These are phyloP conservation scores for Physocladia obscura DNA, from an alignment of 192 early-diverging fungal genomes.

Conservation along the genomic window DNA sequence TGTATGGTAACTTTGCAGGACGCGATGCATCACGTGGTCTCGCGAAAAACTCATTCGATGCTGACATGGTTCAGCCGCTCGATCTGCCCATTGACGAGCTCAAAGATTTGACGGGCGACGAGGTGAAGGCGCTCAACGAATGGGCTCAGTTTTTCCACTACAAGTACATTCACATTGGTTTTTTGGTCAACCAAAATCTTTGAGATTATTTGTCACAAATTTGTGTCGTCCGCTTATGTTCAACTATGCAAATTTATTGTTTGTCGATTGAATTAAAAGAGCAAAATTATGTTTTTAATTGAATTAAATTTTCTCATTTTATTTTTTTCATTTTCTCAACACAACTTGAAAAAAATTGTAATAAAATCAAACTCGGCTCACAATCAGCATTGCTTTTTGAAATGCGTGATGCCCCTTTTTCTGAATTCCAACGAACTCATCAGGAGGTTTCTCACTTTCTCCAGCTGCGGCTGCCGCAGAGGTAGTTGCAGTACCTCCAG, in stretches of 20 bases:
- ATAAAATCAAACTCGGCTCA: conserved; percentile 9
- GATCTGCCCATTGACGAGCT: conserved; percentile 78
- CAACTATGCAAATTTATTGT: no score
- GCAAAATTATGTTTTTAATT: no score
- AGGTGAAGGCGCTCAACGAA: conserved; percentile 70
- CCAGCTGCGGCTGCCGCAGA: not conserved
- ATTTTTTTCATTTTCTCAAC: no score
- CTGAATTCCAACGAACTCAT: conserved; percentile 22
- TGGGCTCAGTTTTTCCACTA: conserved; percentile 78
- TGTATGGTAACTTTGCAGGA: conserved; percentile 95
- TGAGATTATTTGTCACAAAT: no score
- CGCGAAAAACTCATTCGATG: conserved; percentile 84
- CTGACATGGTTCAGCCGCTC: conserved; percentile 64
- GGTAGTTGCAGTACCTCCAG: not conserved
- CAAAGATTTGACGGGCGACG: conserved; percentile 71
- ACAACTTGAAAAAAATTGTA: no score
- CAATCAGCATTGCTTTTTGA: conserved; percentile 26
- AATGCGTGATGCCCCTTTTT: conserved; percentile 28
- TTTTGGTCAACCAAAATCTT: conserved; percentile 24
- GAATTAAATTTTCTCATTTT: no score
- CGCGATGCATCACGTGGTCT: conserved; percentile 92
- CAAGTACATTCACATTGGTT: conserved; percentile 51
- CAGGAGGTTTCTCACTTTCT: not conserved
- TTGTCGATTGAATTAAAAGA: no score
- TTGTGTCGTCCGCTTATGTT: no score